Evolutionary conservation across 1,139 yeast genomes (phyloP).

Genomic region (Hanseniaspora gamundiae): DNA sequence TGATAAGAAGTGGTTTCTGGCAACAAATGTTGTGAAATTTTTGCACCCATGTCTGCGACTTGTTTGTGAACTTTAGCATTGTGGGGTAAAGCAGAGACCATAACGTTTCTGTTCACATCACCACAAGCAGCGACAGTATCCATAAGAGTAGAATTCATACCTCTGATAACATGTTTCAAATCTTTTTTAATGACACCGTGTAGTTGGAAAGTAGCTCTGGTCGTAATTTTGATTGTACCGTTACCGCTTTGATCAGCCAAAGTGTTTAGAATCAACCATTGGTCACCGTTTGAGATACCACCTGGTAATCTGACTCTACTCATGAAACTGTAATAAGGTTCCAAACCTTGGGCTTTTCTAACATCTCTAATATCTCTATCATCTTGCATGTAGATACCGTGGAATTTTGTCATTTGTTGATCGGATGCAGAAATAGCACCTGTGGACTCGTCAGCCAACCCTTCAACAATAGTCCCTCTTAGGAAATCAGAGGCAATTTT

Average conservation of each 20-base stretch:
- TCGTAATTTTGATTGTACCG: conserved; percentile 87
- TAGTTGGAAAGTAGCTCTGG: conserved; percentile 94
- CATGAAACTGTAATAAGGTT: conserved; percentile 94
- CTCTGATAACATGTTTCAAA: conserved; percentile 83
- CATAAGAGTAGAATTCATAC: conserved; percentile 79
- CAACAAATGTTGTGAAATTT: conserved; percentile 68
- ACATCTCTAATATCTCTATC: conserved; percentile 93
- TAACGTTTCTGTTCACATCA: conserved; percentile 94
- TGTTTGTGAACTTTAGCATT: conserved; percentile 76
- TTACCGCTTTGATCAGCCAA: conserved; percentile 78
- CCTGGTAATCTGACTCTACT: conserved; percentile 94
- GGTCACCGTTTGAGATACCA: conserved; percentile 77
- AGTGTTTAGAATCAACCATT: conserved; percentile 79
- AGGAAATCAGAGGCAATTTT: conserved; percentile 74
- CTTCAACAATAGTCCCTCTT: conserved; percentile 91
- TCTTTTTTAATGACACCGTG: conserved; percentile 91
- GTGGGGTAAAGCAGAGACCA: conserved; percentile 77
- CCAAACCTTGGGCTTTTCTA: conserved; percentile 82
- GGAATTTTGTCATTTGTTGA: conserved; percentile 92
- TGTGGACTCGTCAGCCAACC: conserved; percentile 66
- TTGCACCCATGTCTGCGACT: conserved; percentile 48
- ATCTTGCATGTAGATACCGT: conserved; percentile 98
- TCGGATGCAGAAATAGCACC: conserved; percentile 91
- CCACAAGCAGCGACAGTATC: conserved; percentile 98
- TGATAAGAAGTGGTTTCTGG: conserved; percentile 94